A percentile compares a stretch with the other conserved stretches of the same genome.
Conservation (phyloP, 1,284 basidiomycete genomes). For the Sporisorium reilianum region DNA sequence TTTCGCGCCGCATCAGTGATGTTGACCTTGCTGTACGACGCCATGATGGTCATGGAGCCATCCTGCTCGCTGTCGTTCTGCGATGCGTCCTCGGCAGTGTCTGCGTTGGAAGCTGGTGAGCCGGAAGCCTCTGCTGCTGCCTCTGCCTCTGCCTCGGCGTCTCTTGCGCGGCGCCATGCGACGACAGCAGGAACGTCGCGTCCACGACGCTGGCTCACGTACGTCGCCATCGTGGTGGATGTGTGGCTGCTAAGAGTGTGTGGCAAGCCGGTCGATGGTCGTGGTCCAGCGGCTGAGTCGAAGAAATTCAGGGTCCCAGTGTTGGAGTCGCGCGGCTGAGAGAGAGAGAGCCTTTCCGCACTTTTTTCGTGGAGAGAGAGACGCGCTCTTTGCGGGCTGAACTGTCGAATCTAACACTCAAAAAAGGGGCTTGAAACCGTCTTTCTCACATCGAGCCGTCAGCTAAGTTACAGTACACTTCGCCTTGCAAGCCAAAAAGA, state of each 20-base stretch:
- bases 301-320: no score
- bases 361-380: no score
- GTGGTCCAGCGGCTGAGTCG: not conserved
- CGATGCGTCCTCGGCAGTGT: not conserved
- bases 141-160: conserved; percentile 2
- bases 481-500: no score
- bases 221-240: conserved; percentile 12
- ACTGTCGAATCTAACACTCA: no score
- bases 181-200: conserved; percentile 14
- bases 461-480: no score
- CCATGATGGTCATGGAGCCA: not conserved
- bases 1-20: conserved; percentile 24
- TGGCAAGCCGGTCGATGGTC: not conserved
- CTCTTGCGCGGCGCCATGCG: conserved; percentile 4
- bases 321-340: no score
- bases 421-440: no score
- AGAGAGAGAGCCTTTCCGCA: no score
- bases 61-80: conserved; percentile 22
- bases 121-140: no score
- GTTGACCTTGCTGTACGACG: conserved; percentile 16
- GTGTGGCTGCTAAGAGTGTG: no score
- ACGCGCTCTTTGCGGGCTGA: no score
- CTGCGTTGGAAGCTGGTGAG: conserved; percentile 6
- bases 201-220: conserved; percentile 22
- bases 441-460: no score